Evolutionary conservation across 2,329 filamentous ascomycete genomes (phyloP), one percentile per base, ranked within the genome.

Genomic region (Cladophialophora yegresii): DNA sequence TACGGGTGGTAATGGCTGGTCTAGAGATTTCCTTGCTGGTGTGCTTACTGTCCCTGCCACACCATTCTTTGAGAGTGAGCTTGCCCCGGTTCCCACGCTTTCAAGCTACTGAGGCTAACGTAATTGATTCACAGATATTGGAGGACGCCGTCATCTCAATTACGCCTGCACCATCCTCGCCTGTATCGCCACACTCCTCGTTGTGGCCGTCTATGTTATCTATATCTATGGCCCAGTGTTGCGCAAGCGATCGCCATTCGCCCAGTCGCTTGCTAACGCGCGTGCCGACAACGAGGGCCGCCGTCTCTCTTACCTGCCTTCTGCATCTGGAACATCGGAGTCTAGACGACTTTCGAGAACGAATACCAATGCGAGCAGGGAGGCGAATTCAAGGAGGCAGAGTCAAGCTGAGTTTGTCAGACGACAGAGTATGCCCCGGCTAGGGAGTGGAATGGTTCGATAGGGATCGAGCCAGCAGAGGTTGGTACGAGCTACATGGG

Each of bases 1-100:
- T 0, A 88, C 86, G 0, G 87, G 87, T 50, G 86, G 87, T 20
- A 89, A 89, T 69, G 87, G 85, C 16, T 88, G 87, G 74, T 81
- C 85, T 28, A 81, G 87, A 67, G 87, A 89, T 70, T 84, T 89
- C 73, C 76, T 89, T 22, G 86, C 87, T 20, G 87, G 87, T 72
- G 76, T 88, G 13, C 77, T 87, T n/a, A 86, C 86, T 1, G 79
- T 87, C 65, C 85, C 83, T 51, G 84, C 85, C 0, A 83, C 79
- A 1, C 86, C 86, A 4, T 79, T 79, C 72, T 79, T 75, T 56
- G 50, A 68, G 26, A 80, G 76, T 78, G 67, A 74, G 76, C 73
- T 22, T 54, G 26, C 60, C 57, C n/a, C 64, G 20, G 45, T 13
- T 26, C 10, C 8, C 47, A 4, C 47, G 28, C 62, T 32, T 67